Base-by-base conservation (phyloP, 2,329 filamentous ascomycete species). In the Leptoxyphium fumago region DNA sequence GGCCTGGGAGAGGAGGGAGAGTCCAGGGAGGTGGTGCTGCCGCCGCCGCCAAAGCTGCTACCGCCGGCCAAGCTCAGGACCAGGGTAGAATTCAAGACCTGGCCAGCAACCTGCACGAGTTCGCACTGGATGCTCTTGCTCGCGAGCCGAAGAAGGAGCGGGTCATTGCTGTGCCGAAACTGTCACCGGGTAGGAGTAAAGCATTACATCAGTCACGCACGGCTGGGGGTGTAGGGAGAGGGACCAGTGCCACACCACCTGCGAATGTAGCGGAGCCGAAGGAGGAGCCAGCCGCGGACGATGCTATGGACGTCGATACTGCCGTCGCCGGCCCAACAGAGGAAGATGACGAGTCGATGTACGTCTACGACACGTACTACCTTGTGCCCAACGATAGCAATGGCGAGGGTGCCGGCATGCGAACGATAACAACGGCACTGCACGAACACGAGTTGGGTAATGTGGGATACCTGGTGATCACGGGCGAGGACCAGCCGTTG, bases 341-440 rank as follows among this genome's bases (percentile, higher is more conserved):
- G 21, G 64, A 67, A 9, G 65, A 67, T 15, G 64, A 65, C 15
- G 69, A 70, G n/a, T 65, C 67, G 30, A 72, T 74, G 39, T 79
- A 75, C 55, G 73, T 79, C 45, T 78, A 77, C 57, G 76, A 79
- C 52, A 76, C 73, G 9, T 79, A 78, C 55, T 62, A 78, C 38
- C 72, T 75, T 2, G 57, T 58, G 14, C 52, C 57, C 6, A 46
- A 30, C 38, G 48, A 46, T 59, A 9, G 50, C 60, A 39, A 62
- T 54, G 52, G 51, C 34, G 46, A 47, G 6, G 49, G 48, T 14
- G 51, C 53, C 30, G 39, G 48, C 8, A 34, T 38, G 7, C 42
- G 43, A 17, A 39, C 28, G 11, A 7, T 26, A 7, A 21, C 34
- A 11, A 41, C 29, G 15, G 26, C 11, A 62, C 67, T 46, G 60